Evolutionary conservation across 306 rosid genomes (phyloP).

Genomic region (Castanea sativa): DNA sequence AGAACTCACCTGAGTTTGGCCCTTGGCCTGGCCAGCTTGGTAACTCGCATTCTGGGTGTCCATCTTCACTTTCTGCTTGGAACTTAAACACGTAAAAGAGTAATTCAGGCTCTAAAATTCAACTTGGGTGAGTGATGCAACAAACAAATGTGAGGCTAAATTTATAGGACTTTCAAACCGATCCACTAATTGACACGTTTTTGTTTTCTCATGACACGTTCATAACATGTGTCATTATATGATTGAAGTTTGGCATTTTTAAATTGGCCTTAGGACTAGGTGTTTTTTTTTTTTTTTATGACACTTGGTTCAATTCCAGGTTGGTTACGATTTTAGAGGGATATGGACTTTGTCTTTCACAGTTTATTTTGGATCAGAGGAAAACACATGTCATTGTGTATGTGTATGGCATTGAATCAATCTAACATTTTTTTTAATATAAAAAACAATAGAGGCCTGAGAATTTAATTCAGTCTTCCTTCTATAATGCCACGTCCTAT

Average conservation of each 20-base stretch:
- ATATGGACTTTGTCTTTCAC: no score
- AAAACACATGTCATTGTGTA: no score
- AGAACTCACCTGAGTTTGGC: constrained; percentile 39
- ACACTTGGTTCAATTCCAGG: background rate
- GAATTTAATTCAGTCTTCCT: no score
- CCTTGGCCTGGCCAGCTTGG: constrained; percentile 45
- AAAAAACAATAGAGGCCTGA: no score
- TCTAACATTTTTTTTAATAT: no score
- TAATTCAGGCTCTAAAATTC: background rate
- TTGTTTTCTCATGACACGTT: background rate
- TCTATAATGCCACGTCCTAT: no score
- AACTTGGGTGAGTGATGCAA: background rate
- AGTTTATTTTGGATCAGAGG: no score
- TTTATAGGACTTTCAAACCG: constrained; percentile 12
- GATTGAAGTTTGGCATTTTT: background rate
- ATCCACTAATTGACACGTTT: constrained; percentile 11
- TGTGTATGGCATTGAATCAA: no score
- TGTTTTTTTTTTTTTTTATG: background rate
- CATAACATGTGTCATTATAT: background rate
- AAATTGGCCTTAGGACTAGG: background rate
- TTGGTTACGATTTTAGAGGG: background rate
- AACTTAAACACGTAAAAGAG: background rate
- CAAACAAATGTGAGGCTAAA: background rate
- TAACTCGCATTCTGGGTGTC: constrained; percentile 25
- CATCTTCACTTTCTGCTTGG: constrained; percentile 21